Evolutionary conservation across 805 yeast species (phyloP), one percentile per base, ranked within the genome.

Genomic region (Ogataea trehalophila): DNA sequence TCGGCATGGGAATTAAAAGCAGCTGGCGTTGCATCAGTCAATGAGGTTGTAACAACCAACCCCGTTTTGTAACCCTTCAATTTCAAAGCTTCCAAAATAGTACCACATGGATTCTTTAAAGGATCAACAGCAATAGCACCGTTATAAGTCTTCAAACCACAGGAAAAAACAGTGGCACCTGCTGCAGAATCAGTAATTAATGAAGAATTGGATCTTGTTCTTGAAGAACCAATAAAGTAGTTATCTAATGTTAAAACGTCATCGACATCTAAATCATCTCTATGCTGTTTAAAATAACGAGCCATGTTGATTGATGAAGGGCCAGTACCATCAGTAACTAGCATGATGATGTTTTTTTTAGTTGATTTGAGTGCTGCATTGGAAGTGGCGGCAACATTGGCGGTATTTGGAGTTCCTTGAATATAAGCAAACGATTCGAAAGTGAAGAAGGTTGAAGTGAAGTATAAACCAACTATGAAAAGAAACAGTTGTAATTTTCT

Each of bases 251-350:
- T 65, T 53, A 88, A 71, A 17, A 78, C 66, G 55, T 83, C 85
- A 54, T 79, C 77, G 39, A 75, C 66, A 3, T 76, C 66, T 46
- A 87, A 72, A 6, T 65, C 62, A 50, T 81, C 82, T 46, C 81
- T 67, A 58, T 66, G 70, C 62, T 89, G 95, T 49, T 76, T 76
- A 70, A 79, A 90, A 20, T 86, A 79, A 51, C 97, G 76, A 1
- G 96, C 82, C 63, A 89, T 67, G 2, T 94, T 83, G 48, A 89
- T 67, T 2, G 95, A 84, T 0, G 95, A 85, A 3, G 96, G 96
- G 0, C 96, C 96, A 85, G 89, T 88, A n/a, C 97, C 97, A 65
- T 89, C 97, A 3, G 95, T 83, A 33, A 89, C 96, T 79, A 89
- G 81, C 71, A 89, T 87, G 44, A 89, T 85, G 47, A 90, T 76